Percentiles rank a stretch among this genome's conserved stretches.
These are phyloP conservation scores for Diaporthe amygdali DNA, from an alignment of 2,329 filamentous ascomycete species.

Conservation along the genomic window DNA sequence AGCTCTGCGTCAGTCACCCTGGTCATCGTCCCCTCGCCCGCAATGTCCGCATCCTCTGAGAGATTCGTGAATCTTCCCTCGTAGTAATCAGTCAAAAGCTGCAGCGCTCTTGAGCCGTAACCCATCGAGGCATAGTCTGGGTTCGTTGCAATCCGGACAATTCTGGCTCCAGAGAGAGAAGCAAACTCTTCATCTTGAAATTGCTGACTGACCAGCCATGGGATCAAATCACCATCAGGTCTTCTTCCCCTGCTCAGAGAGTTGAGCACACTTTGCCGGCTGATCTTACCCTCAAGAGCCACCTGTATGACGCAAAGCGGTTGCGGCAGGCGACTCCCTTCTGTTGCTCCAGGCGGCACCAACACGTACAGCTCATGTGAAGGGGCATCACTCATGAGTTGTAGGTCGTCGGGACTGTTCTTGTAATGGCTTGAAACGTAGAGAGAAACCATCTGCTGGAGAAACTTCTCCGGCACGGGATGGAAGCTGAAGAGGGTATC, in stretches of 20 bases:
- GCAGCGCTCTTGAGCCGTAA: conserved; percentile 87
- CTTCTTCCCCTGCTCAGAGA: conserved; percentile 87
- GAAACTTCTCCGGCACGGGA: conserved; percentile 92
- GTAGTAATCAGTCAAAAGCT: conserved; percentile 90
- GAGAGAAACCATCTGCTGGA: conserved; percentile 97
- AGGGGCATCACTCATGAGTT: conserved; percentile 96
- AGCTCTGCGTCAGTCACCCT: conserved; percentile 85
- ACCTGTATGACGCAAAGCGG: conserved; percentile 95
- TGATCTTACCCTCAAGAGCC: conserved; percentile 92
- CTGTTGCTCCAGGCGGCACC: conserved; percentile 81
- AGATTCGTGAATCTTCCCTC: conserved; percentile 89
- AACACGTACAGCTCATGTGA: conserved; percentile 96
- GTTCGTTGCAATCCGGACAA: conserved; percentile 95
- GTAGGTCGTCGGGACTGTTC: conserved; percentile 97
- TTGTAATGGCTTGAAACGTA: conserved; percentile 99
- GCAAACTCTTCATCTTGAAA: conserved; percentile 98
- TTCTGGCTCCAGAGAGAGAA: conserved; percentile 84
- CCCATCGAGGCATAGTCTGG: conserved; percentile 93
- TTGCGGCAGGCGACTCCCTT: conserved; percentile 81
- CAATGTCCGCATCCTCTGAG: conserved; percentile 67
- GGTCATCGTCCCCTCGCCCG: conserved; percentile 68
- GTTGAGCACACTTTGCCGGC: conserved; percentile 88
- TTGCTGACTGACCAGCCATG: conserved; percentile 96
- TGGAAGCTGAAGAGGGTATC: conserved; percentile 99
- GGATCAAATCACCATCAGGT: conserved; percentile 91